Conservation (phyloP, 768 basidiomycete genomes). For the Phanerochaete carnosa region DNA sequence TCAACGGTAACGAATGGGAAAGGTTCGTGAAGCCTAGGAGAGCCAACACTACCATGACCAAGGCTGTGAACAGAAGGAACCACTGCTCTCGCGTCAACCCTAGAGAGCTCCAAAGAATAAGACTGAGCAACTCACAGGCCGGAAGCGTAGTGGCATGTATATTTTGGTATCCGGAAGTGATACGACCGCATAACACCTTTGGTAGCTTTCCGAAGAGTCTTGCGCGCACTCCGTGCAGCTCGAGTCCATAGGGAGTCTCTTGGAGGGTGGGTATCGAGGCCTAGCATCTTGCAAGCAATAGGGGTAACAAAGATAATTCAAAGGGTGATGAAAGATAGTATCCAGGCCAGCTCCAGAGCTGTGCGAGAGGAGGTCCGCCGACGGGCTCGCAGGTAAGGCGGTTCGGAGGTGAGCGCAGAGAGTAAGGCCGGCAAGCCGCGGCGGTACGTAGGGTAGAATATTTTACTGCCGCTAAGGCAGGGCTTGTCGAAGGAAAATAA, state of each 20-base stretch:
- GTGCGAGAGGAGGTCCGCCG: background rate
- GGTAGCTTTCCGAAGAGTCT: slow-evolving; percentile 38
- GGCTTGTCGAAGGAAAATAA: background rate
- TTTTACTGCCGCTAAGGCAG: background rate
- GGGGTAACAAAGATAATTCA: background rate
- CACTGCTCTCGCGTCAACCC: slow-evolving; percentile 45
- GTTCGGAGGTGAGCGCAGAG: background rate
- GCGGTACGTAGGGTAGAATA: background rate
- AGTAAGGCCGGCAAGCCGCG: background rate
- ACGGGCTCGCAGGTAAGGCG: background rate
- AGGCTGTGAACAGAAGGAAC: slow-evolving; percentile 70
- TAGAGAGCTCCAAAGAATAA: background rate
- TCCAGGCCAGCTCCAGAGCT: background rate
- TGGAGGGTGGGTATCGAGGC: slow-evolving; percentile 3
- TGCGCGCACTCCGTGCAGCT: slow-evolving; percentile 27
- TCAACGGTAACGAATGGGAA: slow-evolving; percentile 59
- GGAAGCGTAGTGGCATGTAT: slow-evolving; percentile 67
- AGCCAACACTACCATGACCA: slow-evolving; percentile 68
- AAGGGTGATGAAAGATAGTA: background rate
- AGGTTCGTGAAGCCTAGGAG: slow-evolving; percentile 78
- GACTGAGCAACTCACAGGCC: slow-evolving; percentile 47
- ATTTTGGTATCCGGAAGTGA: slow-evolving; percentile 56
- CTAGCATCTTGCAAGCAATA: slow-evolving; percentile 6
- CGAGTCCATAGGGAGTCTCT: slow-evolving; percentile 20
- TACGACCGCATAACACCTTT: slow-evolving; percentile 75